phyloP scores from a whole-genome alignment of 441 rosid species.

The Melianthus villosus region DNA sequence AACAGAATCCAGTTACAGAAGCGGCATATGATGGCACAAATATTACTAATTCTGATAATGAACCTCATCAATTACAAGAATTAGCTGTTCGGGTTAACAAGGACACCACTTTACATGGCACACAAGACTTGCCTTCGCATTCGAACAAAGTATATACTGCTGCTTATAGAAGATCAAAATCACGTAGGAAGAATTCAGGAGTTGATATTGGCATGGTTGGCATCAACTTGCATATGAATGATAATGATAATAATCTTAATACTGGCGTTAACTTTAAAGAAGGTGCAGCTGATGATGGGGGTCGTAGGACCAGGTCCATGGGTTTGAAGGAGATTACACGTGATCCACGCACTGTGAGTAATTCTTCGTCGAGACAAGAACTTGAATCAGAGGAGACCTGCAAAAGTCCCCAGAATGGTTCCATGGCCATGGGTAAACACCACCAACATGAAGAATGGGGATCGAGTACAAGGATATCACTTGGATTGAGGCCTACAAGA shows the following conservation, averaged over 20 bases:
- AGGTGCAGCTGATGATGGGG: constrained; percentile 28
- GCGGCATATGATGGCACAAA: too few relatives aligned
- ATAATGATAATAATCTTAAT: constrained; percentile 14
- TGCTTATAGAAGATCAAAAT: constrained; percentile 11
- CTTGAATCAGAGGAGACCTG: constrained; percentile 26
- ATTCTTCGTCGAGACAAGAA: constrained; percentile 21
- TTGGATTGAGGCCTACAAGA: constrained; percentile 29
- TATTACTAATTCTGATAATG: too few relatives aligned
- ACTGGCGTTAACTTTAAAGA: constrained; percentile 19
- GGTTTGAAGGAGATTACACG: constrained; percentile 38
- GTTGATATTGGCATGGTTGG: constrained; percentile 15
- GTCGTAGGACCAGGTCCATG: constrained; percentile 57
- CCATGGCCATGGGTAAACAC: too few relatives aligned
- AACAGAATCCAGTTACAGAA: too few relatives aligned
- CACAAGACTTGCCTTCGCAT: too few relatives aligned
- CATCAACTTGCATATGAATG: too few relatives aligned
- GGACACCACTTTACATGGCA: too few relatives aligned
- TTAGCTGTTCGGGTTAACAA: too few relatives aligned
- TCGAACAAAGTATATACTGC: too few relatives aligned
- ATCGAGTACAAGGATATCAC: constrained; percentile 24
- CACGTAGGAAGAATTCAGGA: constrained; percentile 13
- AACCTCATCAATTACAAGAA: too few relatives aligned
- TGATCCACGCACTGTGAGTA: constrained; percentile 20
- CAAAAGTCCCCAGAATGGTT: constrained; percentile 19
- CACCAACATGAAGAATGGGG: constrained; percentile 32